These are phyloP conservation scores for Alternaria metachromatica DNA, from an alignment of 2,329 filamentous ascomycete genomes.

Conservation along the genomic window DNA sequence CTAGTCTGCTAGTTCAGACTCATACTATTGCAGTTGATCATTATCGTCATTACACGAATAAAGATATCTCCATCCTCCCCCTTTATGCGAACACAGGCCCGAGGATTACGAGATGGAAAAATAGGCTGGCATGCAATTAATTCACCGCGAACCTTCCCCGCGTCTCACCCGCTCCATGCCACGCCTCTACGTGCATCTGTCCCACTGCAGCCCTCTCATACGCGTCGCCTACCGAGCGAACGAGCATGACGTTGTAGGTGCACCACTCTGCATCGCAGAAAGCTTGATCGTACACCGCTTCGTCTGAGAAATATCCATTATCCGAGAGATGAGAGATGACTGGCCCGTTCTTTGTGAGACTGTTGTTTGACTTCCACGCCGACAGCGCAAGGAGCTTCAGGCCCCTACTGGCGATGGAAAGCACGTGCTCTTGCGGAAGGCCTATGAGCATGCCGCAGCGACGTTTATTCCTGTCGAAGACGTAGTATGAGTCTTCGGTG, in stretches of 20 bases:
- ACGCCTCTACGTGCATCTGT: conserved; percentile 5
- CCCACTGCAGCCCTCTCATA: conserved; percentile 3
- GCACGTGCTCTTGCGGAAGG: background rate
- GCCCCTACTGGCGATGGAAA: background rate
- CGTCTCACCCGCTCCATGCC: background rate
- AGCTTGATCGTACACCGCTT: background rate
- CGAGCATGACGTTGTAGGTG: conserved; percentile 5
- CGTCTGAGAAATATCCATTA: background rate
- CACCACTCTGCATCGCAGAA: conserved; percentile 6
- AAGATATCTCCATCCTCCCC: too few species aligned
- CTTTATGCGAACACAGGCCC: too few species aligned
- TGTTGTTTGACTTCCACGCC: background rate
- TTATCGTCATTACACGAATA: too few species aligned
- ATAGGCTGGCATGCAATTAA: too few species aligned
- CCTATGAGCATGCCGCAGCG: conserved; percentile 5
- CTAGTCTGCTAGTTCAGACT: too few species aligned
- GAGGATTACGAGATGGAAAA: too few species aligned
- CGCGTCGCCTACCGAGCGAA: background rate
- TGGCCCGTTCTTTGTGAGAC: background rate
- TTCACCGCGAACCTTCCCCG: background rate
- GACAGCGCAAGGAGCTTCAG: background rate
- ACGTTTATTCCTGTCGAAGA: background rate
- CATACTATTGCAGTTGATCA: too few species aligned
- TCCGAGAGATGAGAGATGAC: conserved; percentile 3
- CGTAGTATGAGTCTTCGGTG: conserved; percentile 1